phyloP scores from a whole-genome alignment of 2,329 filamentous ascomycete genomes.

The Colletotrichum navitas region DNA sequence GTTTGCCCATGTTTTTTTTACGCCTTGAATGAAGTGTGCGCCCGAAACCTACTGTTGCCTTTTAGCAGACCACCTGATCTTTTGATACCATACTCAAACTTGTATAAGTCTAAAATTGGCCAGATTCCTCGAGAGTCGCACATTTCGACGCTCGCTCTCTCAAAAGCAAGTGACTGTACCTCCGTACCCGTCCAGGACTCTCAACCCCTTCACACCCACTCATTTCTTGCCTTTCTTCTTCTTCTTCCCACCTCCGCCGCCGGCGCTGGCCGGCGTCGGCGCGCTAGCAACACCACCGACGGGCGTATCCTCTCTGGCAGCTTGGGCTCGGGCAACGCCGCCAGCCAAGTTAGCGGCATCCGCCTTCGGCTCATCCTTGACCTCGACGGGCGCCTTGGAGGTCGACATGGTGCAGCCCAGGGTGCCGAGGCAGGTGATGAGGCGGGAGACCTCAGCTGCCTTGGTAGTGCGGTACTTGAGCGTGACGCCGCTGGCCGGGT shows the following conservation, averaged over 20 bases:
- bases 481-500: slow-evolving; percentile 82
- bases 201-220: slow-evolving; percentile 40
- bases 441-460: slow-evolving; percentile 86
- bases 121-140: background rate
- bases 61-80: background rate
- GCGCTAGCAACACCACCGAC: slow-evolving; percentile 31
- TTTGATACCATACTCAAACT: background rate
- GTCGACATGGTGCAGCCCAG: slow-evolving; percentile 74
- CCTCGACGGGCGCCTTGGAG: slow-evolving; percentile 59
- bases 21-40: background rate
- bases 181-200: background rate
- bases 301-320: slow-evolving; percentile 46
- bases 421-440: slow-evolving; percentile 82
- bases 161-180: background rate
- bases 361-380: slow-evolving; percentile 57
- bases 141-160: background rate
- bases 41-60: background rate
- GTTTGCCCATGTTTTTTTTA: background rate
- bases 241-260: slow-evolving; percentile 67
- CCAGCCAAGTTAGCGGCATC: slow-evolving; percentile 51
- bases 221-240: slow-evolving; percentile 81
- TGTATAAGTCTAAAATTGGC: background rate
- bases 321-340: slow-evolving; percentile 4
- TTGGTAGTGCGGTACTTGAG: slow-evolving; percentile 95
- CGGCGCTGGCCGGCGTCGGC: slow-evolving; percentile 48